A percentile compares a stretch with the other conserved stretches of the same genome.
Conservation (phyloP, 176 grass and related monocot genomes). For the Panicum miliaceum region DNA sequence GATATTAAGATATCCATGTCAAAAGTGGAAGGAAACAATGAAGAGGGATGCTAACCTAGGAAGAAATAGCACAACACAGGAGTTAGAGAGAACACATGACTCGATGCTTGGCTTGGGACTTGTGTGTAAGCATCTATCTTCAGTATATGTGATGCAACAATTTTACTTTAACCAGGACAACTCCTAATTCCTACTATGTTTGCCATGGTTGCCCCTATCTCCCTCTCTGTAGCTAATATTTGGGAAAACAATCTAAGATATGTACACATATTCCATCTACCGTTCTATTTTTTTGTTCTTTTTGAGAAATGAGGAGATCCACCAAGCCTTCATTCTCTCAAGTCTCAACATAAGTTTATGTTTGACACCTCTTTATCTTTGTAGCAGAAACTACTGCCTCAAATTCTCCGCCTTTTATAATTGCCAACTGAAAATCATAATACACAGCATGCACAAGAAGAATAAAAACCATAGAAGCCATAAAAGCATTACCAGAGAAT, state of each 20-base stretch:
- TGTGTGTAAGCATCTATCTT: constrained; percentile 26
- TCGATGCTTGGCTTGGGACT: background rate
- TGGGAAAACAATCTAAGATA: constrained; percentile 26
- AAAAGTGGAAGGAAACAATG: background rate
- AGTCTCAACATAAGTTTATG: constrained; percentile 14
- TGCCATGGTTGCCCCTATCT: constrained; percentile 8
- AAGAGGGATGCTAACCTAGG: constrained; percentile 7
- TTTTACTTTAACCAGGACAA: constrained; percentile 23
- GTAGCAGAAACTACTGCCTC: constrained; percentile 20
- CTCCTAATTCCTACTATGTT: constrained; percentile 9
- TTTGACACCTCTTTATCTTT: constrained; percentile 17
- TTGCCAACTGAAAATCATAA: constrained; percentile 26
- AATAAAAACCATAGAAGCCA: constrained; percentile 22
- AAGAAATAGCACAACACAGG: constrained; percentile 10
- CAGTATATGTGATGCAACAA: background rate
- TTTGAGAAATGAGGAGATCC: background rate
- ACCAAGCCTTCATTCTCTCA: background rate
- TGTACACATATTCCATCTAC: constrained; percentile 15
- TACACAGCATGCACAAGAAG: constrained; percentile 20
- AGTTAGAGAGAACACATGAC: constrained; percentile 15
- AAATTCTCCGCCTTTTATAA: constrained; percentile 29
- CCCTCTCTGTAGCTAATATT: constrained; percentile 21
- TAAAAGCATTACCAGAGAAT: constrained; percentile 30
- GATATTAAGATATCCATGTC: background rate
- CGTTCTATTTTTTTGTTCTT: background rate